Evolutionary conservation across 345 rosid genomes (phyloP).

Genomic region (Populus tremula): DNA sequence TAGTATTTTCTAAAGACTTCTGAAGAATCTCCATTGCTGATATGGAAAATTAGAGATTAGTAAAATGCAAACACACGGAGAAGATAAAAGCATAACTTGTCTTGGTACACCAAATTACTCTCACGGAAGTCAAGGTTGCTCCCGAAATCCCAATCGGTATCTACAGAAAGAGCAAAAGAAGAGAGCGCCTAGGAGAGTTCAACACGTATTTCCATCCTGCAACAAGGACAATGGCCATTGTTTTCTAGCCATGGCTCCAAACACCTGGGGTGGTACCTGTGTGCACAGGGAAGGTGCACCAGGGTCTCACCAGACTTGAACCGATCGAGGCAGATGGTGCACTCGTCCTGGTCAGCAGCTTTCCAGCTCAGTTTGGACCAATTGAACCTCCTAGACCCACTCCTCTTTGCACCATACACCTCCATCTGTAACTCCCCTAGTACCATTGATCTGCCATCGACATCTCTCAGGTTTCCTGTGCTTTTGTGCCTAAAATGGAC

Average conservation of each 20-base stretch:
- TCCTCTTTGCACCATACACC: slow-evolving; percentile 6
- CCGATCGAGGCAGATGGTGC: slow-evolving; percentile 65
- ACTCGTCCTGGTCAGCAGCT: slow-evolving; percentile 56
- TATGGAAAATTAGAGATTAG: neutral
- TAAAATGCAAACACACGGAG: neutral
- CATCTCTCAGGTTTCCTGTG: slow-evolving; percentile 19
- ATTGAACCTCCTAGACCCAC: slow-evolving; percentile 27
- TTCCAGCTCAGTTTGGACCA: slow-evolving; percentile 60
- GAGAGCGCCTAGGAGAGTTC: neutral
- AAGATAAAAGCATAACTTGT: neutral
- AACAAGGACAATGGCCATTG: slow-evolving; percentile 67
- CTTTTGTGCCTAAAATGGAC: slow-evolving; percentile 27
- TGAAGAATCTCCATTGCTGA: neutral
- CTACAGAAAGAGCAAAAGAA: neutral
- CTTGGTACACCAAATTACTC: too few relatives aligned
- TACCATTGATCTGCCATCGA: slow-evolving; percentile 11
- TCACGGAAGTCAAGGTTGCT: neutral
- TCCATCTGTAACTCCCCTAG: slow-evolving; percentile 34
- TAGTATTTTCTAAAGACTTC: too few relatives aligned
- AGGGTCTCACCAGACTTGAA: slow-evolving; percentile 56
- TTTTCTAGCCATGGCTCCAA: slow-evolving; percentile 67
- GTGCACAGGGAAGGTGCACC: slow-evolving; percentile 60
- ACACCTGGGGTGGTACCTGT: slow-evolving; percentile 64
- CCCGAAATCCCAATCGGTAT: neutral
- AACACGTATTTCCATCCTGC: slow-evolving; percentile 46